Evolutionary conservation across 176 grass and related monocot species (phyloP), one percentile per base, ranked within the genome.

Genomic region (Avena atlantica): DNA sequence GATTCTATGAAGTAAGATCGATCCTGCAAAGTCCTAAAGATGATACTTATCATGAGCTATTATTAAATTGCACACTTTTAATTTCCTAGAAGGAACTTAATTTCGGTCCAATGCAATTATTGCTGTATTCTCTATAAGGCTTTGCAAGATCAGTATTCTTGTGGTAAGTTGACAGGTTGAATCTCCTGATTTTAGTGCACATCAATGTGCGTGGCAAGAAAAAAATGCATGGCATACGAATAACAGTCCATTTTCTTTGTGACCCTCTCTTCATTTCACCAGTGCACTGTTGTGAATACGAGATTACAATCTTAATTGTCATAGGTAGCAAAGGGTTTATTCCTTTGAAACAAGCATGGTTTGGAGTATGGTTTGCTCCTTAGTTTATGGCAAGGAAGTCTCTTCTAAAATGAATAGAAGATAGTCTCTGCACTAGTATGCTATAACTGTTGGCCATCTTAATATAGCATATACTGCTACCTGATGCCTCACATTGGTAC

Each of bases 401-500:
- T 67, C 9, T 80, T 80, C 68, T 59, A 63, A 67, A 80, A 75
- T 81, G 57, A 80, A 61, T 47, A 76, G 59, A 75, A 61, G 8
- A 52, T 74, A 36, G 65, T 55, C 73, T 45, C 48, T 20, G 25
- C 25, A n/a, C 37, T 83, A 40, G 71, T 50, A 74, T 50, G 44
- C 36, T 84, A 63, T 31, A 52, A 9, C 42, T 27, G n/a, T 70
- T 63, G 65, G 31, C 37, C 25, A 62, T 89, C 57, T 72, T 72
- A 79, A 16, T 79, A 44, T 31, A 47, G 36, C 70, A 20, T 11
- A 19, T 8, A 44, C 27, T 64, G 4, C 42, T 42, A 80, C 85
- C 78, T 61, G 21, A 47, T 87, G 29, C 31, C 69, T 82, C 12
- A 76, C 34, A 76, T 76, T 70, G 17, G 27, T 78, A 58, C 1